phyloP scores from a whole-genome alignment of 108 stramenopile species.

The Asterionellopsis glacialis region DNA sequence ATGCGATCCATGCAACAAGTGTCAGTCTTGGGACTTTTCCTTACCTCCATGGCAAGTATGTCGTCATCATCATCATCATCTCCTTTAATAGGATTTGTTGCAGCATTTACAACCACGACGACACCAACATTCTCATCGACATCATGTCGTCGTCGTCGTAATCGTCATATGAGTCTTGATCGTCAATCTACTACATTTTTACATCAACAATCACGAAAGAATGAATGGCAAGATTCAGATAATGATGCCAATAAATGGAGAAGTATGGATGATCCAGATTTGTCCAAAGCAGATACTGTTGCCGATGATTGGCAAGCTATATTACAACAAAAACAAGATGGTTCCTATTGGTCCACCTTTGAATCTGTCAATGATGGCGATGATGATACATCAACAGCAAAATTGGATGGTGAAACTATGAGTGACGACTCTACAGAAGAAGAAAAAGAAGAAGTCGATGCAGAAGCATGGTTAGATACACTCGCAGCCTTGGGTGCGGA shows the following conservation, averaged over 20 bases:
- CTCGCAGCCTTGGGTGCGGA: constrained; percentile 60
- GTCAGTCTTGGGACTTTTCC: too few species aligned
- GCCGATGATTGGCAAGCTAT: constrained; percentile 50
- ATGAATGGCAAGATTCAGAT: neutral
- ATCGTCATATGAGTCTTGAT: neutral
- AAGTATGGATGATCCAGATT: constrained; percentile 14
- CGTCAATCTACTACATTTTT: neutral
- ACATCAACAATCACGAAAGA: neutral
- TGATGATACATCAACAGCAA: neutral
- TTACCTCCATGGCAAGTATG: too few species aligned
- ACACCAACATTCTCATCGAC: neutral
- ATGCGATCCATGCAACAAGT: too few species aligned
- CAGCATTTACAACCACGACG: neutral
- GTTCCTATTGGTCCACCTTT: constrained; percentile 67
- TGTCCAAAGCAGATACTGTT: neutral
- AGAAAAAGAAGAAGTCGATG: constrained; percentile 27
- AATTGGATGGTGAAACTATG: neutral
- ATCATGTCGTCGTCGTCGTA: neutral
- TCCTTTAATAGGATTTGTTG: too few species aligned
- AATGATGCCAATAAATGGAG: constrained; percentile 27
- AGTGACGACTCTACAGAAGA: neutral
- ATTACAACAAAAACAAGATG: constrained; percentile 48
- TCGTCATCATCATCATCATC: too few species aligned
- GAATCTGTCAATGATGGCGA: constrained; percentile 33
- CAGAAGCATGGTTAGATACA: constrained; percentile 73